phyloP scores from a whole-genome alignment of 1,284 basidiomycete species.

The Malassezia obtusa region DNA sequence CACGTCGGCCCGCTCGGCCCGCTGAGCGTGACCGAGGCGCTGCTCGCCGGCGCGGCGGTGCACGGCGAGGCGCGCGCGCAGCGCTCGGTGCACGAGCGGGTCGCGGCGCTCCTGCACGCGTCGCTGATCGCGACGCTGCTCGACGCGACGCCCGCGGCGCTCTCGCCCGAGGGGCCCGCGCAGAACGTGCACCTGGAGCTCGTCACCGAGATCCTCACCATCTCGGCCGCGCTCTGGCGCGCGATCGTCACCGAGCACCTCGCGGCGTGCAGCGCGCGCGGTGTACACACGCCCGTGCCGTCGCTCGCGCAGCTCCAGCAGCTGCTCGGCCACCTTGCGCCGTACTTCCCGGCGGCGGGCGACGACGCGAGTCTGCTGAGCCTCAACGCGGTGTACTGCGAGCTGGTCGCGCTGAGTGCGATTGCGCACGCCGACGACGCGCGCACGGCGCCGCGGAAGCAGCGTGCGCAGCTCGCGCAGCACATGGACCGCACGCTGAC shows the following conservation, averaged over 20 bases:
- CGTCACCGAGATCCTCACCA: not conserved
- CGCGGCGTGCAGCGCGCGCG: not conserved
- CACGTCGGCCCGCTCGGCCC: not conserved
- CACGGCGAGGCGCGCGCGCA: not conserved
- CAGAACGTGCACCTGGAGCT: conserved; percentile 9
- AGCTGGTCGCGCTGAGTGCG: conserved; percentile 5
- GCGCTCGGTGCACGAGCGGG: not conserved
- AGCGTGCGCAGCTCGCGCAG: not conserved
- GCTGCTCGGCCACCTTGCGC: conserved; percentile 7
- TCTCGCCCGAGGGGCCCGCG: not conserved
- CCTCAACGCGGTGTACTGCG: conserved; percentile 13
- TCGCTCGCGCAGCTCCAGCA: not conserved
- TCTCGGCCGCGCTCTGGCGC: conserved; percentile 9
- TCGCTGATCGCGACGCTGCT: conserved; percentile 11
- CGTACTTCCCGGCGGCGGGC: conserved; percentile 3
- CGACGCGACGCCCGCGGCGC: conserved; percentile 4
- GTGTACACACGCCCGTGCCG: not conserved
- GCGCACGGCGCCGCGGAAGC: not conserved
- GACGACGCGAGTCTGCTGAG: not conserved
- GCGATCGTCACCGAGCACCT: conserved; percentile 3
- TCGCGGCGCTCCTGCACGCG: conserved; percentile 4
- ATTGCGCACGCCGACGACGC: not conserved
- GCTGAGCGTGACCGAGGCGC: not conserved
- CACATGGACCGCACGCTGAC: not conserved
- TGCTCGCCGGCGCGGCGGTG: not conserved